phyloP scores from a whole-genome alignment of 2,329 filamentous ascomycete genomes.

The Fusarium sp. region DNA sequence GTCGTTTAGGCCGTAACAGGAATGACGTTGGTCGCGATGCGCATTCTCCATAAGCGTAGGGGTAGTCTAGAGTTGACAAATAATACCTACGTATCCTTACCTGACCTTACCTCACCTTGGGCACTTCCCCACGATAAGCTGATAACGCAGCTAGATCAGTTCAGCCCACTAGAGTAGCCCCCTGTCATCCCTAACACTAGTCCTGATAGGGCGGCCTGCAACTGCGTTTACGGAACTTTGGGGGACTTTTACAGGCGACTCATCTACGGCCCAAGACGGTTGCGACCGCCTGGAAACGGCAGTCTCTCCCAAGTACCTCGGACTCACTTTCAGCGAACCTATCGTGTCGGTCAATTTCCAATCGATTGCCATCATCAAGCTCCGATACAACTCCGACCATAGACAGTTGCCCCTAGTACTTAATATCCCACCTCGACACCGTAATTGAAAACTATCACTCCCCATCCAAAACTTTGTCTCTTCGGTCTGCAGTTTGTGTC shows the following conservation, averaged over 20 bases:
- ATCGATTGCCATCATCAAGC: constrained; percentile 35
- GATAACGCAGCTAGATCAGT: constrained; percentile 32
- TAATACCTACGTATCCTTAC: constrained; percentile 40
- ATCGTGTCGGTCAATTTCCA: constrained; percentile 44
- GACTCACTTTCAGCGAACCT: constrained; percentile 32
- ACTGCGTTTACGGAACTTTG: constrained; percentile 36
- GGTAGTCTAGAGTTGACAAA: constrained; percentile 45
- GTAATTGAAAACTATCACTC: constrained; percentile 3
- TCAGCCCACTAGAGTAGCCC: constrained; percentile 9
- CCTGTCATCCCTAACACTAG: constrained; percentile 16
- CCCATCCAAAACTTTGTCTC: constrained; percentile 11
- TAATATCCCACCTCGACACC: constrained; percentile 35
- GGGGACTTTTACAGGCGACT: constrained; percentile 34
- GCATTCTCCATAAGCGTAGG: constrained; percentile 38
- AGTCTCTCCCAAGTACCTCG: constrained; percentile 46
- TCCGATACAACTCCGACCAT: constrained; percentile 50
- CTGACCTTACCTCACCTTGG: constrained; percentile 17
- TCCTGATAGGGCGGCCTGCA: constrained; percentile 19
- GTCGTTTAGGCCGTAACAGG: constrained; percentile 24
- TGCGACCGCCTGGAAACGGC: constrained; percentile 49
- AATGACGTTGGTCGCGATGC: constrained; percentile 44
- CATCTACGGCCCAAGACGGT: constrained; percentile 45
- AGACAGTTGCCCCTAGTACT: constrained; percentile 36
- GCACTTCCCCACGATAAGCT: constrained; percentile 36
- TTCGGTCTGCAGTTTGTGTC: background rate